These are phyloP conservation scores for Dipsacomyces acuminosporus DNA, from an alignment of 371 early-diverging fungal genomes.

Conservation along the genomic window DNA sequence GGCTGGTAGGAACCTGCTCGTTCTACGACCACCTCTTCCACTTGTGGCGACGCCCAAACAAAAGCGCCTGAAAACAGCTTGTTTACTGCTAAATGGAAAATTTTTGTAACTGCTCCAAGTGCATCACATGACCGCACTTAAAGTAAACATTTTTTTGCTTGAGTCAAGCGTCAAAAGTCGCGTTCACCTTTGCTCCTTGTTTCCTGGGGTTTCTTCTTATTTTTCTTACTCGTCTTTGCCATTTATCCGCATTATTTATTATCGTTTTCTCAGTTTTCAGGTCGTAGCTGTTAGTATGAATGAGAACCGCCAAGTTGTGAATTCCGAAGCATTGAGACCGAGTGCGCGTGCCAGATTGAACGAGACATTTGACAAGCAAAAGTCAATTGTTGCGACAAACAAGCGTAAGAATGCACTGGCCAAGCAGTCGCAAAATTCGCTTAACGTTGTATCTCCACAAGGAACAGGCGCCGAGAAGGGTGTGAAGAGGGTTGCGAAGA, in stretches of 20 bases:
- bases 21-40: slow-evolving; percentile 89
- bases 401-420: slow-evolving; percentile 29
- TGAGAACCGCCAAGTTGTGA: slow-evolving; percentile 14
- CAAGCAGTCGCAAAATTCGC: slow-evolving; percentile 20
- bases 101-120: too few species aligned
- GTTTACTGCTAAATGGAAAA: too few species aligned
- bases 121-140: too few species aligned
- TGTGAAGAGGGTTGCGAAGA: slow-evolving; percentile 21
- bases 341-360: slow-evolving; percentile 21
- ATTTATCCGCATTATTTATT: too few species aligned
- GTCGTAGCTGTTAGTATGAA: slow-evolving; percentile 15
- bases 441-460: slow-evolving; percentile 11
- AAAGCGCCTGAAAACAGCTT: slow-evolving; percentile 7
- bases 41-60: slow-evolving; percentile 57
- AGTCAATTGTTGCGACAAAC: slow-evolving; percentile 6
- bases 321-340: slow-evolving; percentile 10
- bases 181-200: too few species aligned
- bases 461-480: slow-evolving; percentile 21
- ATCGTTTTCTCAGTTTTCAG: too few species aligned
- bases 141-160: too few species aligned
- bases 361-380: slow-evolving; percentile 27
- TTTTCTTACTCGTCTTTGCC: too few species aligned
- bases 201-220: too few species aligned
- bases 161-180: too few species aligned
- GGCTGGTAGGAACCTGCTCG: slow-evolving; percentile 79